Base-by-base conservation (phyloP, 83 land plant species). In the Thuja plicata region DNA sequence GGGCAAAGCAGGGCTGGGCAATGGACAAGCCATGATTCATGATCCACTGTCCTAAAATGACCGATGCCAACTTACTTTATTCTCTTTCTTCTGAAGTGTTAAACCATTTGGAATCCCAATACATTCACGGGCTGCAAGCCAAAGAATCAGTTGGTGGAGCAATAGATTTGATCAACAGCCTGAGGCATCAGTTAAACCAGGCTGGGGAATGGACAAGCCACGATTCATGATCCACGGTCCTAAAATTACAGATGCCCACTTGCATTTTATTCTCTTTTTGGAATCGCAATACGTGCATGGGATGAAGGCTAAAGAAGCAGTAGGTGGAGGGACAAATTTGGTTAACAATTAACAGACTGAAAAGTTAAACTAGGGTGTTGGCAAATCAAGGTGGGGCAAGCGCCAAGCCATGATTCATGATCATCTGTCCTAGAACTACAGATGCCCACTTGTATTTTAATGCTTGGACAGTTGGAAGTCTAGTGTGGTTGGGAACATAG, bases 241-340 rank as follows among this genome's bases (percentile, higher is more conserved):
- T 12, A 50, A 50, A 50, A 50, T 50, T 4, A 57, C 24, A 57
- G 66, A 11, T 50, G 54, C 54, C 54, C 15, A 50, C 15, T 12
- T 50, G 15, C 3, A 50, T 50, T 50, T 12, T 50, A 12, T 50
- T 50, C 54, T 50, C 54, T 12, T 50, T 50, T 80, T 80, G 45
- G 84, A 80, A 80, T 83, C 85, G 55, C 85, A 83, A 83, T 83
- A 46, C 16, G 55, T 46, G 55, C 85, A 83, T 83, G 48, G 85
- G 85, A 16, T 16, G 9, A 21, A 27, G 32, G 32, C 10, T 9
- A 76, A 76, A 76, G 17, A n/a, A 73, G 15, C 79, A 2, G 35
- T 30, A 35, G 34, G 34, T 9, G 30, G 17, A 66, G 13, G 50
- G 86, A 83, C 86, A 83, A 37, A 83, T 48, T 50, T 83, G 86